Evolutionary conservation across 2,329 filamentous ascomycete genomes (phyloP).

Genomic region (Xylaria multiplex): DNA sequence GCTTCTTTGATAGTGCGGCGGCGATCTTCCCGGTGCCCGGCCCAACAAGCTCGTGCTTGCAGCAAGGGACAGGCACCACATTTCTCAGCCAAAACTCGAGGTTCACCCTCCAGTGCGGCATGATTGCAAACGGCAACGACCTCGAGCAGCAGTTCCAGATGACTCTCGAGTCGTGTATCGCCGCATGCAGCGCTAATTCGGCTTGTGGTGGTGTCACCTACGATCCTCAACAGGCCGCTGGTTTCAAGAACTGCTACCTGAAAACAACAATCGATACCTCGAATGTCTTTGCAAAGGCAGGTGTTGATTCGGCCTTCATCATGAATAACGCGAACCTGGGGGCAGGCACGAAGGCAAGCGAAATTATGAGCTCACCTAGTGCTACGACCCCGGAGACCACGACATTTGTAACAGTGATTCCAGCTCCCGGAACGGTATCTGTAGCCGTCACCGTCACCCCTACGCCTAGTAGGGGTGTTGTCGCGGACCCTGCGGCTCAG

Average conservation of each 20-base stretch:
- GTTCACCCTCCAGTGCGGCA: slow-evolving; percentile 34
- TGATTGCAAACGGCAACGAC: slow-evolving; percentile 30
- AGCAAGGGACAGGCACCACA: slow-evolving; percentile 30
- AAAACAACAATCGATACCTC: slow-evolving; percentile 31
- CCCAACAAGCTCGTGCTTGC: slow-evolving; percentile 32
- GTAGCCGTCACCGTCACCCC: slow-evolving; percentile 22
- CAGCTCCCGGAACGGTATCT: slow-evolving; percentile 16
- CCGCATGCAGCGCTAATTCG: slow-evolving; percentile 29
- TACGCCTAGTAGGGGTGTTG: slow-evolving; percentile 12
- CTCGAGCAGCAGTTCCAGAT: slow-evolving; percentile 38
- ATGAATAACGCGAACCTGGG: slow-evolving; percentile 8
- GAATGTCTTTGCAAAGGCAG: slow-evolving; percentile 34
- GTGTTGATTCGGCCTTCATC: slow-evolving; percentile 46
- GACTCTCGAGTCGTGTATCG: slow-evolving; percentile 34
- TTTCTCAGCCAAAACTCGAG: slow-evolving; percentile 22
- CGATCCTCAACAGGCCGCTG: slow-evolving; percentile 42
- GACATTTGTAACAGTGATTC: slow-evolving; percentile 13
- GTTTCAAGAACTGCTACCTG: slow-evolving; percentile 45
- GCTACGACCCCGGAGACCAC: slow-evolving; percentile 10
- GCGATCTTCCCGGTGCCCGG: slow-evolving; percentile 30
- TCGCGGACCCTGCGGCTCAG: slow-evolving; percentile 16
- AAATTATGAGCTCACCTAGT: not conserved
- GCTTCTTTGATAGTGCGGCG: slow-evolving; percentile 32
- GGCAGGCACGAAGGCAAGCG: not conserved
- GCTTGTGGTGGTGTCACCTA: slow-evolving; percentile 48